Evolutionary conservation across 1,284 basidiomycete species (phyloP), one percentile per base, ranked within the genome.

Genomic region (Trichosporon coremiiforme): DNA sequence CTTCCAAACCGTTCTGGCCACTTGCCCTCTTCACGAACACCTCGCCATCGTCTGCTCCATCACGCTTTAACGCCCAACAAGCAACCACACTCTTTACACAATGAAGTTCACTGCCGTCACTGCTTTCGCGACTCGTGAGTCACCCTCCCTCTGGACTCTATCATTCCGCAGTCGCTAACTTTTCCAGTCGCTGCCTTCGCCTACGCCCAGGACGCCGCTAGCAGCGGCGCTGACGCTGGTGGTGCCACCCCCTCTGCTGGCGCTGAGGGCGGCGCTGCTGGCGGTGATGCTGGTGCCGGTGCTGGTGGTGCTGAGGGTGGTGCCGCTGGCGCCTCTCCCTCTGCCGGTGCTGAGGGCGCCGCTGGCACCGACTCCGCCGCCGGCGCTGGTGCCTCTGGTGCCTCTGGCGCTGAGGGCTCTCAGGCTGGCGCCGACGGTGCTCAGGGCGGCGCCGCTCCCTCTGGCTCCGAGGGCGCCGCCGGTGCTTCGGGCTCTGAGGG

Each of bases 21-120:
- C 50, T 25, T 53, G 22, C 50, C 9, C 22, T 53, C 50, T 53
- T 25, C 50, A 53, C 50, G 50, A 25, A 6, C n/a, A 9, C 5
- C 20, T 53, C 50, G 50, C 50, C 50, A 12, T 53, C 50, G 50
- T 25, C 50, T 22, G 50, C 50, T 10, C 22, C 22, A 20, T 22
- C 20, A 53, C 50, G 25, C 25, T 25, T 25, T 25, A 25, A 25
- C 25, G 25, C 25, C 25, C 25, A 25, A 25, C 25, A 25, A 25
- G 25, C 25, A 25, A 25, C 25, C 25, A 53, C n/a, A 53, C 50
- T 53, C 50, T 53, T 45, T 45, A 25, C 25, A 25, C n/a, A 53
- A 53, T 53, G 50, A 53, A 53, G 50, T 53, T 53, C 50, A 53
- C 50, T 17, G 50, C 50, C 17, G 50, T 53, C 10, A 53, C 50